Evolutionary conservation across 306 rosid genomes (phyloP).

Genomic region (Cicer arietinum): DNA sequence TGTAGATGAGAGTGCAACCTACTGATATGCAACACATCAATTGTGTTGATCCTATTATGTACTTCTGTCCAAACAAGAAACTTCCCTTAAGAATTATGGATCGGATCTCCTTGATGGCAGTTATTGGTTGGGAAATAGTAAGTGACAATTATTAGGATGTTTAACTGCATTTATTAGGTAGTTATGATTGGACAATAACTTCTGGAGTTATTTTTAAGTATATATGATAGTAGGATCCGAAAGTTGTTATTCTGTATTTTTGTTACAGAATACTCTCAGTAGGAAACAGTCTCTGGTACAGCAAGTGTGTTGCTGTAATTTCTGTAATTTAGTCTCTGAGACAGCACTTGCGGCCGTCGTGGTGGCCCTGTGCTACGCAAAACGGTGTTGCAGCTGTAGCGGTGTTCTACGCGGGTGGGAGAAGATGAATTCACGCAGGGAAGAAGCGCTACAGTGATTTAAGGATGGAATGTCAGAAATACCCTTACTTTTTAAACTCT

Average conservation of each 20-base stretch:
- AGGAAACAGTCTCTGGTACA: not conserved
- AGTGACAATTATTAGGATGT: not conserved
- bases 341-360: too few relatives aligned
- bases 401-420: too few relatives aligned
- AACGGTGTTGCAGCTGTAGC: too few relatives aligned
- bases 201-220: not conserved
- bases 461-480: too few relatives aligned
- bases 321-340: not conserved
- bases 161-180: not conserved
- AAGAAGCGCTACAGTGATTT: too few relatives aligned
- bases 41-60: conserved; percentile 3
- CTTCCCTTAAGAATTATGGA: not conserved
- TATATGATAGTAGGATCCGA: not conserved
- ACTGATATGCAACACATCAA: conserved; percentile 3
- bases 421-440: too few relatives aligned
- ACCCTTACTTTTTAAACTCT: too few relatives aligned
- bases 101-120: too few relatives aligned
- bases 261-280: not conserved
- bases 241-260: not conserved
- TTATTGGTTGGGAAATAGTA: too few relatives aligned
- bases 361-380: too few relatives aligned
- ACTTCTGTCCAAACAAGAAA: conserved; percentile 1
- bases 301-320: not conserved
- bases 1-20: conserved; percentile 6
- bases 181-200: not conserved